Evolutionary conservation across 192 early-diverging fungal genomes (phyloP).

Genomic region (Paraglomus brasilianum): DNA sequence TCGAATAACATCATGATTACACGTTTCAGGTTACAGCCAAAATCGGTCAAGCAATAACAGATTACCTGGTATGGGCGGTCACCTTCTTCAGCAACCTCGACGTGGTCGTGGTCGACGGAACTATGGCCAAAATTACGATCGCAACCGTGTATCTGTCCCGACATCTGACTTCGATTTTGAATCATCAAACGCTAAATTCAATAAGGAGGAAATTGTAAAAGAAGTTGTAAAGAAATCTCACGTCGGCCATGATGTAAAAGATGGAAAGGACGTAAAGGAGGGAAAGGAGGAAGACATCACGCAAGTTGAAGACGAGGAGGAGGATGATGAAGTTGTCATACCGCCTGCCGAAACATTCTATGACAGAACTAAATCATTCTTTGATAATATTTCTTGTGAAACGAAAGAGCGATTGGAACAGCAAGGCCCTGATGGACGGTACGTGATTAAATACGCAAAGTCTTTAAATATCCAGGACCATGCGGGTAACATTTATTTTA

Average conservation of each 20-base stretch:
- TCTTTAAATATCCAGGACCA: not conserved
- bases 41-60: constrained; percentile 36
- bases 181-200: constrained; percentile 91
- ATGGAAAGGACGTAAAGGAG: constrained; percentile 32
- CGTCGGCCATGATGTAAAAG: constrained; percentile 39
- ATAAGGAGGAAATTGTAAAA: constrained; percentile 80
- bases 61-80: constrained; percentile 53
- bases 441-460: constrained; percentile 15
- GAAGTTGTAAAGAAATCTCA: constrained; percentile 60
- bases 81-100: constrained; percentile 46
- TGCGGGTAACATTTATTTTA: not conserved
- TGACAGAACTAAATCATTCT: constrained; percentile 81
- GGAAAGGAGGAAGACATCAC: constrained; percentile 32
- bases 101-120: constrained; percentile 45
- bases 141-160: constrained; percentile 47
- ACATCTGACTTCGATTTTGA: constrained; percentile 95
- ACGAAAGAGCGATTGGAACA: constrained; percentile 78
- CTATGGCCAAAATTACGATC: constrained; percentile 40
- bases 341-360: constrained; percentile 65
- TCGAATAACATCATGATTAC: not conserved
- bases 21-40: constrained; percentile 31
- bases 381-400: constrained; percentile 98
- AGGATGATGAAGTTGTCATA: constrained; percentile 55
- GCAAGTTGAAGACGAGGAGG: constrained; percentile 41
- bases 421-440: constrained; percentile 52